Conservation (phyloP, 768 basidiomycete genomes). For the Termitomyces sp. region DNA sequence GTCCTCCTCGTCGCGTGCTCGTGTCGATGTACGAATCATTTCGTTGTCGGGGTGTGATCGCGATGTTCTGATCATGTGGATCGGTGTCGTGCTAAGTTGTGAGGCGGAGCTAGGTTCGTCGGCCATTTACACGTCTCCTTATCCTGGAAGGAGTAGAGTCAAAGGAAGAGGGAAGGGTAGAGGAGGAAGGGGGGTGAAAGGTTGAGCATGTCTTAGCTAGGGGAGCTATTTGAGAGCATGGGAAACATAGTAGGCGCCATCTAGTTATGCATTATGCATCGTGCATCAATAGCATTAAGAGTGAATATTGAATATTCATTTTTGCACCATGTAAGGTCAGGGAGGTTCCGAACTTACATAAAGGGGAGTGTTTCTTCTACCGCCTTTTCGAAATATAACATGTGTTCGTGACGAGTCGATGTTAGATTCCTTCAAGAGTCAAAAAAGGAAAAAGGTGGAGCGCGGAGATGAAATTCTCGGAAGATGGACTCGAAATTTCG, state of each 20-base stretch:
- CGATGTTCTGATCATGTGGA: not conserved
- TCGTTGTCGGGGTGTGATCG: constrained; percentile 4
- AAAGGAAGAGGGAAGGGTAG: not conserved
- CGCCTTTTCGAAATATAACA: not conserved
- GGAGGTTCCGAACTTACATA: not conserved
- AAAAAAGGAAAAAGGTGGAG: not conserved
- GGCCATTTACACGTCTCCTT: not conserved
- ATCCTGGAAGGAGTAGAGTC: not conserved
- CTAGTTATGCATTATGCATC: not conserved
- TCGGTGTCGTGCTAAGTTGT: not conserved
- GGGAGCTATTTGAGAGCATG: constrained; percentile 14
- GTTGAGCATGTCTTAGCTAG: not conserved
- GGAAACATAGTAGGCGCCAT: constrained; percentile 1
- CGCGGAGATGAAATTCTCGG: not conserved
- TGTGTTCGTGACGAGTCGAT: too few species aligned
- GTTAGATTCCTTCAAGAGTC: not conserved
- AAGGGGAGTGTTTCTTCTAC: not conserved
- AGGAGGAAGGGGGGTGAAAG: not conserved
- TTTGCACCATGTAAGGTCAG: too few species aligned
- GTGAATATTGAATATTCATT: too few species aligned
- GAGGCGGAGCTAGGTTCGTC: not conserved
- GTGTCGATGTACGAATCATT: not conserved
- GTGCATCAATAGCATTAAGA: not conserved
- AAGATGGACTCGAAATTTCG: not conserved
- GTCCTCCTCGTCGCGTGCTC: not conserved